Evolutionary conservation across 2,329 filamentous ascomycete genomes (phyloP), one percentile per base, ranked within the genome.

Genomic region (Sporothrix inflata): DNA sequence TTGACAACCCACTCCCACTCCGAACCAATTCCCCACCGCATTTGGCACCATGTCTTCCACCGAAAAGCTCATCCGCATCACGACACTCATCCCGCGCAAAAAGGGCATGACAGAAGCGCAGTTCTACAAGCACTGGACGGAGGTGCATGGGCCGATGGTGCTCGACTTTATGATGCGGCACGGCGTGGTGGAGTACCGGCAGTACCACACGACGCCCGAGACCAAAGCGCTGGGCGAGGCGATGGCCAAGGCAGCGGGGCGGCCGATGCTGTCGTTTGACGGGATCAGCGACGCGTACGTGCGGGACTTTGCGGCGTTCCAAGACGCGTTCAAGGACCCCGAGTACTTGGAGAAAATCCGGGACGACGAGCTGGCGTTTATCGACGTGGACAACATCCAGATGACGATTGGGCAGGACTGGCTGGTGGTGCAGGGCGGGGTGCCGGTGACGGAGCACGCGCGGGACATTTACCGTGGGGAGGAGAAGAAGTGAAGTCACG

Each of bases 91-190:
- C 65, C 72, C 71, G 24, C 74, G 74, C 8, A 74, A 76, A 24
- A 73, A 73, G 34, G 69, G 73, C 7, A 55, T 76, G 24, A 69
- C 75, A 0, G 66, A 74, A 38, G 74, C 70, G 1, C 67, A 75
- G 30, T 76, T 76, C 71, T 74, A 75, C 55, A 73, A 74, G 51
- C 71, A 76, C 57, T 76, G 74, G 75, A 73, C 72, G 2, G 67
- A 75, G 42, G 73, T 74, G 7, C 75, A 76, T 53, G 75, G 70
- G 12, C 75, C 75, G 0, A 47, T 75, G n/a, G 74, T 72, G 34
- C 72, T 71, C 38, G 75, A 76, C 42, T 76, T 75, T 68, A 76
- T 76, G 74, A 69, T 73, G 53, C 69, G 74, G 16, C 75, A 75
- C 38, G 72, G 72, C 45, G 73, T 76, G 4, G 24, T 74, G 12